Evolutionary conservation across 495 filamentous ascomycete genomes (phyloP), one percentile per base, ranked within the genome.

Genomic region (Podospora didyma): DNA sequence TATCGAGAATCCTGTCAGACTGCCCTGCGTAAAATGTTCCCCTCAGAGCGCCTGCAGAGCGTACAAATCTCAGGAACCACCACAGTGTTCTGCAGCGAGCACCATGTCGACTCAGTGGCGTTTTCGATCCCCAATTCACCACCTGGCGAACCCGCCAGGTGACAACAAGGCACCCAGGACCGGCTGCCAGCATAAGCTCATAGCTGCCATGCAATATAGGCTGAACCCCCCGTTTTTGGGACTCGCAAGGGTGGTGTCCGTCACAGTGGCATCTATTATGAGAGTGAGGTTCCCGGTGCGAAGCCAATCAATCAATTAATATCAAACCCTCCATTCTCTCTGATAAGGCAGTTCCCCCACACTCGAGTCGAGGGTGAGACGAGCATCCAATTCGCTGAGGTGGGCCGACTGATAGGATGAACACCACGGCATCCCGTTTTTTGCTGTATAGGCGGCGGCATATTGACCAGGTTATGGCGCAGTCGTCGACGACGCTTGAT

Each of bases 271-370:
- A 53, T 60, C 44, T 62, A 53, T 58, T 46, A 34, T 35, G 23
- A 31, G 20, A 45, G 56, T 41, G 46, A 12, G 34, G 46, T 65
- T 57, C 67, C 67, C 54, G 64, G 67, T 63, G 64, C 62, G 39
- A 51, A 46, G 22, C 19, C 64, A 65, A 64, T 64, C 49, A 54
- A 58, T 49, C 59, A 64, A 67, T 67, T 62, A 69, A 64, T 66
- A 67, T 64, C 66, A 64, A 63, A 67, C 62, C 49, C 48, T 49
- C 42, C 26, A 48, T 28, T 37, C 41, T 39, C 20, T 35, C 16
- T 58, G 62, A 65, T 63, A 63, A 62, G 57, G 60, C 50, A 54
- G 50, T 14, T 56, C 60, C 58, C 64, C 62, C 60, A 61, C 61
- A 54, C 31, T 49, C 16, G 37, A 16, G 12, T 19, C 28, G 22